Base-by-base conservation (phyloP, 1,139 yeast genomes). In the Candida tropicalis region DNA sequence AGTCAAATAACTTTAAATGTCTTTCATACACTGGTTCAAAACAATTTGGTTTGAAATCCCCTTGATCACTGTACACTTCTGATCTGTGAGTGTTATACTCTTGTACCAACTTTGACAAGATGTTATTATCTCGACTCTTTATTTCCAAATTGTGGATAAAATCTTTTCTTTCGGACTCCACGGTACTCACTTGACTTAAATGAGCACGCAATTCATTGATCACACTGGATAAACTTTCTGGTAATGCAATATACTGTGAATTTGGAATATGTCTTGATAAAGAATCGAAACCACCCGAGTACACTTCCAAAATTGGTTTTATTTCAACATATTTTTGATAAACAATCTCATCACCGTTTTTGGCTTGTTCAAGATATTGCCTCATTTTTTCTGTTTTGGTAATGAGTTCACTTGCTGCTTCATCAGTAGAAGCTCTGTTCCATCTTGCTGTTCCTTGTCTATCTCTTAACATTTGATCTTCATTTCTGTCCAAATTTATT, bases 321-420 rank as follows among this genome's bases (percentile, higher is more conserved):
- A 82, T 66, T 9, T 71, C 71, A 2, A 57, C 50, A 46, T 76
- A 77, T 47, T 77, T 78, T 6, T 60, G 58, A 9, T 64, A 55
- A 0, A 86, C 75, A 3, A 70, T 58, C 2, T 62, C 62, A 59
- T 90, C 96, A 3, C 95, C 87, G 3, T 65, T 57, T 26, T 68
- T 66, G 1, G 96, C 95, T 49, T 82, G 81, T 2, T 56, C 54
- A 15, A 86, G 59, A 55, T 84, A 86, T 4, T 59, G 62, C 28
- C 66, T 66, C 61, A 82, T 67, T 24, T 71, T 73, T 4, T 60
- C 56, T 2, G 82, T 60, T 40, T 74, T 74, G 2, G 60, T 62
- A 47, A 66, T 55, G 3, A 77, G 62, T 0, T 62, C 65, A 3
- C 55, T 46, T 2, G 71, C 71, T 1, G 79, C 75, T 3, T 58